These are phyloP conservation scores for Podosphaera leucotricha DNA, from an alignment of 2,329 filamentous ascomycete genomes.

Conservation along the genomic window DNA sequence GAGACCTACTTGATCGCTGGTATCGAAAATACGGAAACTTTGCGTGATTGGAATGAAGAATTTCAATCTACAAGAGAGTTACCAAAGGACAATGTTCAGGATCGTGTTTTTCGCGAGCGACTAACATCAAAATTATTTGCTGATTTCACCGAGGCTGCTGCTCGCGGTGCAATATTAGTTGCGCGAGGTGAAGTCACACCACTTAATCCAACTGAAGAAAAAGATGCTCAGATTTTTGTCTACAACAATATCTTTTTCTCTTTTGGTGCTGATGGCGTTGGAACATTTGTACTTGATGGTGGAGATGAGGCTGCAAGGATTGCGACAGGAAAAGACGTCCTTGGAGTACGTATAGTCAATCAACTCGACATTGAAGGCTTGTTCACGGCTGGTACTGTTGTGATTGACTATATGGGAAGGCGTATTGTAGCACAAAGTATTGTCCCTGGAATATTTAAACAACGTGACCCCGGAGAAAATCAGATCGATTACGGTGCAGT, in stretches of 20 bases:
- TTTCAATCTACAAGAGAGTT: constrained; percentile 93
- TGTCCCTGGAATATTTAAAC: constrained; percentile 96
- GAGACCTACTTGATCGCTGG: constrained; percentile 80
- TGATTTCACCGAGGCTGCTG: constrained; percentile 90
- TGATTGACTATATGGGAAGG: constrained; percentile 92
- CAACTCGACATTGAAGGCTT: constrained; percentile 87
- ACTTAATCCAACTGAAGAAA: constrained; percentile 78
- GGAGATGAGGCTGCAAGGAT: constrained; percentile 91
- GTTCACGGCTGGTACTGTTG: constrained; percentile 86
- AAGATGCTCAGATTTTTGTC: constrained; percentile 92
- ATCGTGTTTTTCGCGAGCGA: constrained; percentile 85
- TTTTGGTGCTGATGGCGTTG: constrained; percentile 89
- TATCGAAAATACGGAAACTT: constrained; percentile 77
- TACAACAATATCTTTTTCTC: constrained; percentile 99
- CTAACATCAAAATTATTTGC: constrained; percentile 90
- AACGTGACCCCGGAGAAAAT: constrained; percentile 88
- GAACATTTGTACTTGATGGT: constrained; percentile 88
- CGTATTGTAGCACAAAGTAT: constrained; percentile 95
- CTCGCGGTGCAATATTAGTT: constrained; percentile 74
- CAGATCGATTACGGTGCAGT: constrained; percentile 98
- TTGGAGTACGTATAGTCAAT: constrained; percentile 84
- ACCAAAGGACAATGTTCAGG: constrained; percentile 79
- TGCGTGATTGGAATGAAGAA: constrained; percentile 97
- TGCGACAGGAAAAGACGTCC: constrained; percentile 88
- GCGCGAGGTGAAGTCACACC: constrained; percentile 81